Conservation (phyloP, 116 monocot genomes). For the Iris pallida region DNA sequence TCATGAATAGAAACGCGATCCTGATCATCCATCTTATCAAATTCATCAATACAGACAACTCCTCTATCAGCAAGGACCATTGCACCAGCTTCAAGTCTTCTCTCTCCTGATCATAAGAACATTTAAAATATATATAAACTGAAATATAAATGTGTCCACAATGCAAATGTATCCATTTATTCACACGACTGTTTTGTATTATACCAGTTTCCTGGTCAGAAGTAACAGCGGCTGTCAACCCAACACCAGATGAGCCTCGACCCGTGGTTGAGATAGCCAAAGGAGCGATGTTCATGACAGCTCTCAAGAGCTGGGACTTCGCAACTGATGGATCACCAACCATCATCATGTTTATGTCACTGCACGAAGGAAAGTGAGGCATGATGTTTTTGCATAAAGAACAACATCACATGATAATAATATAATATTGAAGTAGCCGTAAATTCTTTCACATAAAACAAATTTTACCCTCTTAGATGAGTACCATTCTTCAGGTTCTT, state of each 20-base stretch:
- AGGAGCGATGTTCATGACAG: constrained; percentile 77
- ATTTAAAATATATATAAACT: too few relatives aligned
- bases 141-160: too few relatives aligned
- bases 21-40: constrained; percentile 98
- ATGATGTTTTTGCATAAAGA: too few relatives aligned
- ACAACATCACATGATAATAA: too few relatives aligned
- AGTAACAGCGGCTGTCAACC: constrained; percentile 81
- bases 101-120: constrained; percentile 45
- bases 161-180: too few relatives aligned
- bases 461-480: constrained; percentile 78
- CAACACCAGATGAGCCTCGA: constrained; percentile 85
- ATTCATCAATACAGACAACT: constrained; percentile 97
- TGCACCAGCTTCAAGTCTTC: constrained; percentile 98
- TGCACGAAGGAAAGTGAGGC: constrained; percentile 13
- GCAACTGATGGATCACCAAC: constrained; percentile 91
- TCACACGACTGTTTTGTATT: too few relatives aligned
- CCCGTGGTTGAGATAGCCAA: constrained; percentile 83
- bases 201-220: constrained; percentile 86
- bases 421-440: too few relatives aligned
- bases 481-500: constrained; percentile 97
- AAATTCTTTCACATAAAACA: too few relatives aligned
- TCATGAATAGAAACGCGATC: constrained; percentile 97
- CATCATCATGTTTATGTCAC: constrained; percentile 96
- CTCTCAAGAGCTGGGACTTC: constrained; percentile 77
- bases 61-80: constrained; percentile 99